These are phyloP conservation scores for Pulveroboletus ravenelii DNA, from an alignment of 768 basidiomycete genomes.

Conservation along the genomic window DNA sequence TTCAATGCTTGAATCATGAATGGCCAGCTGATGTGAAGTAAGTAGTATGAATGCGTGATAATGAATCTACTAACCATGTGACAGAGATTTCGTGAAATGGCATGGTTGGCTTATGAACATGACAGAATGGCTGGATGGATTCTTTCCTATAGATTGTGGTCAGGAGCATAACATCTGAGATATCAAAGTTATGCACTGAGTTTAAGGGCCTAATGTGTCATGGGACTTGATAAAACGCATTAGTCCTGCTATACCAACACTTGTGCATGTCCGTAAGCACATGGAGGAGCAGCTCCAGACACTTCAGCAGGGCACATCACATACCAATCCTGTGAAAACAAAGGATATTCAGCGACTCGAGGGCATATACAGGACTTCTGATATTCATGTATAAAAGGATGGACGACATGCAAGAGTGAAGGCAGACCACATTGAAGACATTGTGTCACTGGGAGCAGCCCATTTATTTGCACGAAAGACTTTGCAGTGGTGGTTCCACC, in stretches of 20 bases:
- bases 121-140: rapidly evolving
- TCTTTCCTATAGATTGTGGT: not conserved
- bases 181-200: not conserved
- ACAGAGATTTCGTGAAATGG: not conserved
- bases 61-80: not conserved
- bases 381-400: not conserved
- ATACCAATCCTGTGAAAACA: not conserved
- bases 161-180: not conserved
- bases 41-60: not conserved
- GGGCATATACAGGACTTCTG: not conserved
- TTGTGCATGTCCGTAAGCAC: not conserved
- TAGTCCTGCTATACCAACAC: not conserved
- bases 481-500: not conserved
- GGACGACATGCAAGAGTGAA: not conserved
- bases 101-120: not conserved
- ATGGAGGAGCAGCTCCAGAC: not conserved
- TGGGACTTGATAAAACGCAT: not conserved
- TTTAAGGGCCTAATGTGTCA: not conserved
- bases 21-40: not conserved
- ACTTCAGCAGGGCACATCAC: not conserved
- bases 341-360: not conserved
- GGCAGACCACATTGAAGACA: not conserved
- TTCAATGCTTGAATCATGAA: not conserved
- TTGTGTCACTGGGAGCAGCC: not conserved
- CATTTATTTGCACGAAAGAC: not conserved